These are phyloP conservation scores for Prunus fruticosa DNA, from an alignment of 306 rosid species.

Conservation along the genomic window DNA sequence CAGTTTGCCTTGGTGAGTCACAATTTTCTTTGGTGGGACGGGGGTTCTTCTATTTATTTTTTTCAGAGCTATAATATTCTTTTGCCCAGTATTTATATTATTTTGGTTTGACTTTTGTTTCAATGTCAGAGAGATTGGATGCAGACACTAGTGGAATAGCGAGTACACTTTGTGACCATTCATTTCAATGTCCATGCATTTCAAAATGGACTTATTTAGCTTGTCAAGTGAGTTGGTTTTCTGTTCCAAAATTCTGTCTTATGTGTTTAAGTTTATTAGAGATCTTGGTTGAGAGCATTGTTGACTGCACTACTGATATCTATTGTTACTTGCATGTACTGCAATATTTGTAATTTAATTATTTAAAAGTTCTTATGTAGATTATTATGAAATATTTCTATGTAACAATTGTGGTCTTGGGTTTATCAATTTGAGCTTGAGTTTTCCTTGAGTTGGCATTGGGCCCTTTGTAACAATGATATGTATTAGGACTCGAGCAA, in stretches of 20 bases:
- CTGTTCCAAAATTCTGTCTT: conserved; percentile 7
- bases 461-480: neutral
- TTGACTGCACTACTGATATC: neutral
- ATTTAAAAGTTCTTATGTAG: neutral
- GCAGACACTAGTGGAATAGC: conserved; percentile 68
- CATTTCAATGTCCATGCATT: conserved; percentile 86
- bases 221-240: conserved; percentile 67
- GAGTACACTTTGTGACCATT: conserved; percentile 84
- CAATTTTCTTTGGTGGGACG: neutral
- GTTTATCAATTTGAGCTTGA: neutral
- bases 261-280: neutral
- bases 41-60: neutral
- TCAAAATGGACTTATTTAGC: conserved; percentile 92
- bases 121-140: conserved; percentile 79
- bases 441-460: neutral
- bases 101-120: conserved; percentile 18
- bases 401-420: neutral
- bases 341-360: neutral
- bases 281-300: conserved; percentile 24
- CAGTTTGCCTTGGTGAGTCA: conserved; percentile 86
- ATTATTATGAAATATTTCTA: neutral
- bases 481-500: neutral
- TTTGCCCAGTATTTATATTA: conserved; percentile 10
- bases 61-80: conserved; percentile 9
- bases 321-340: neutral